These are phyloP conservation scores for Beta macrorhiza DNA, from an alignment of 179 eudicot genomes.

Conservation along the genomic window DNA sequence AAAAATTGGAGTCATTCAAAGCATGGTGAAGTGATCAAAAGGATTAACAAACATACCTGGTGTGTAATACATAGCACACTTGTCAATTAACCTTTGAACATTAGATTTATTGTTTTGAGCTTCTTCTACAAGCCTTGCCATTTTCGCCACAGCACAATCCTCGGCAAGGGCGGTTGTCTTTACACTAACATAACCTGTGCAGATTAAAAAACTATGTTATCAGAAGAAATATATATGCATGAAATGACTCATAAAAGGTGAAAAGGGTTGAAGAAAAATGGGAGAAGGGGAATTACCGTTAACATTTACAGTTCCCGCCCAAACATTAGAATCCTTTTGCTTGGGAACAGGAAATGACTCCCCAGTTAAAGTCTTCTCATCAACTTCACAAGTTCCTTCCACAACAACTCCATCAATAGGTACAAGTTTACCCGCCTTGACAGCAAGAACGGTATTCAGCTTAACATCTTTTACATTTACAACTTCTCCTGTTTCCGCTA, in stretches of 20 bases:
- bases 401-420: slow-evolving; percentile 85
- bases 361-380: slow-evolving; percentile 84
- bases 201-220: background rate
- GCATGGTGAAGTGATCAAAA: background rate
- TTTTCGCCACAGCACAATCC: slow-evolving; percentile 78
- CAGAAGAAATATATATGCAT: background rate
- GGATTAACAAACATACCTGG: slow-evolving; percentile 48
- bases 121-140: slow-evolving; percentile 96
- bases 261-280: background rate
- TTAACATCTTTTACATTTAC: slow-evolving; percentile 63
- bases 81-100: slow-evolving; percentile 72
- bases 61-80: slow-evolving; percentile 83
- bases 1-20: background rate
- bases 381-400: slow-evolving; percentile 83
- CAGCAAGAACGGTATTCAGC: slow-evolving; percentile 61
- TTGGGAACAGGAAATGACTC: slow-evolving; percentile 85
- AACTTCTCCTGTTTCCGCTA: slow-evolving; percentile 80
- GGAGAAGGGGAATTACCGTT: slow-evolving; percentile 49
- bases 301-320: slow-evolving; percentile 91
- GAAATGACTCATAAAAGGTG: background rate
- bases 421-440: slow-evolving; percentile 73
- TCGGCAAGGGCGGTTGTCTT: slow-evolving; percentile 70
- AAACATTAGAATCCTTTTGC: slow-evolving; percentile 61
- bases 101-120: slow-evolving; percentile 71
- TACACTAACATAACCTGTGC: slow-evolving; percentile 64